phyloP scores from a whole-genome alignment of 2,329 filamentous ascomycete genomes.

The Ophiostoma piceae region DNA sequence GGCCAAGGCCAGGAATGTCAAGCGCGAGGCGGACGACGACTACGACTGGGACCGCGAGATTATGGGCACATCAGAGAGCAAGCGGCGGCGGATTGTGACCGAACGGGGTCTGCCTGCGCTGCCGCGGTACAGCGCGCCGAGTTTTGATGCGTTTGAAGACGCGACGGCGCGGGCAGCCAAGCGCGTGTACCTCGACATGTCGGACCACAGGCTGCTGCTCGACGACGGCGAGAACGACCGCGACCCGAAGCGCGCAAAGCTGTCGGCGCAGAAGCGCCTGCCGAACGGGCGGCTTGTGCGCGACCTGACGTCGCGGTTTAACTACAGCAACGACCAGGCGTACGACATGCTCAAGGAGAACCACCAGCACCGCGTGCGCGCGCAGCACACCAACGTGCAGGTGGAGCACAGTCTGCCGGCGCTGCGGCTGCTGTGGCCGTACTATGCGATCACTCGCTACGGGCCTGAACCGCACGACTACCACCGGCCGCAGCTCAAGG shows the following conservation, averaged over 20 bases:
- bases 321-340: slow-evolving; percentile 91
- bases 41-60: slow-evolving; percentile 62
- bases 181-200: slow-evolving; percentile 76
- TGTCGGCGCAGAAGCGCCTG: slow-evolving; percentile 55
- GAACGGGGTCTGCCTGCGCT: slow-evolving; percentile 51
- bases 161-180: slow-evolving; percentile 69
- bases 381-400: slow-evolving; percentile 83
- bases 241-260: slow-evolving; percentile 54
- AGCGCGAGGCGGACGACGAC: slow-evolving; percentile 40
- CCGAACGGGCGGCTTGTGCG: slow-evolving; percentile 65
- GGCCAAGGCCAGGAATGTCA: slow-evolving; percentile 41
- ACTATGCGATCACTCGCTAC: slow-evolving; percentile 82
- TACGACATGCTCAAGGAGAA: slow-evolving; percentile 97
- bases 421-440: slow-evolving; percentile 86
- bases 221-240: slow-evolving; percentile 67
- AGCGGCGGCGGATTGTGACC: slow-evolving; percentile 58
- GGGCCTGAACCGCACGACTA: slow-evolving; percentile 68
- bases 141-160: slow-evolving; percentile 74
- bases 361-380: slow-evolving; percentile 90
- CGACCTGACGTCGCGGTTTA: slow-evolving; percentile 76
- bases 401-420: slow-evolving; percentile 94
- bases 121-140: slow-evolving; percentile 58
- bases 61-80: slow-evolving; percentile 43
- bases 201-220: slow-evolving; percentile 79
- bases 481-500: slow-evolving; percentile 73